Percentiles rank a stretch among this genome's conserved stretches.
Conservation (phyloP, 1,284 basidiomycete genomes). For the Trichosporon inkin region DNA sequence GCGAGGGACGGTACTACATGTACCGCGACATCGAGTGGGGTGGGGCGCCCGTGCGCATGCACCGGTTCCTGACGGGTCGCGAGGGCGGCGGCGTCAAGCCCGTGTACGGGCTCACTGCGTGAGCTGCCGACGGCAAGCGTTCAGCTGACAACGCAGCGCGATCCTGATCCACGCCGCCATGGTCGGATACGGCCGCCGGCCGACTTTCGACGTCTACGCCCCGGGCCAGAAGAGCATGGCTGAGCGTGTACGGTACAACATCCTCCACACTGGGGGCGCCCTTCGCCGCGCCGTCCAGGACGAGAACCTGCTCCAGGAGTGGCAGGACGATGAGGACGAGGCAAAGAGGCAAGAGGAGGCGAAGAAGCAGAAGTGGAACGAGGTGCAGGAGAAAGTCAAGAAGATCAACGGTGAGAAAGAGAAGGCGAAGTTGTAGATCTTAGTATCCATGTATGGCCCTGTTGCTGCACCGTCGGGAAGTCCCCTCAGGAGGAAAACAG, state of each 20-base stretch:
- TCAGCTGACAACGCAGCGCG: constrained; percentile 53
- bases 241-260: constrained; percentile 60
- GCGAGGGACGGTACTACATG: constrained; percentile 58
- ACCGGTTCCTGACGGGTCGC: constrained; percentile 73
- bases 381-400: not conserved
- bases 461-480: too few relatives aligned
- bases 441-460: too few relatives aligned
- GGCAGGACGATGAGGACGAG: constrained; percentile 24
- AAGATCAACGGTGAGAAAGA: not conserved
- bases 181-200: constrained; percentile 60
- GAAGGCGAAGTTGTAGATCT: constrained; percentile 11
- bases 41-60: constrained; percentile 56
- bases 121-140: not conserved
- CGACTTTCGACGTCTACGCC: constrained; percentile 62
- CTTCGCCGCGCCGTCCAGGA: constrained; percentile 56
- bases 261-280: constrained; percentile 53
- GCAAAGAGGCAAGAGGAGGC: not conserved
- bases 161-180: constrained; percentile 67
- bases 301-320: constrained; percentile 51
- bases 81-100: constrained; percentile 76
- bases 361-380: not conserved
- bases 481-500: too few relatives aligned
- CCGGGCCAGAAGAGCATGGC: constrained; percentile 57
- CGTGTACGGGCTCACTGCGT: constrained; percentile 77
- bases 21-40: constrained; percentile 58